phyloP scores from a whole-genome alignment of 345 rosid genomes.

The Bruguiera gymnorhiza region DNA sequence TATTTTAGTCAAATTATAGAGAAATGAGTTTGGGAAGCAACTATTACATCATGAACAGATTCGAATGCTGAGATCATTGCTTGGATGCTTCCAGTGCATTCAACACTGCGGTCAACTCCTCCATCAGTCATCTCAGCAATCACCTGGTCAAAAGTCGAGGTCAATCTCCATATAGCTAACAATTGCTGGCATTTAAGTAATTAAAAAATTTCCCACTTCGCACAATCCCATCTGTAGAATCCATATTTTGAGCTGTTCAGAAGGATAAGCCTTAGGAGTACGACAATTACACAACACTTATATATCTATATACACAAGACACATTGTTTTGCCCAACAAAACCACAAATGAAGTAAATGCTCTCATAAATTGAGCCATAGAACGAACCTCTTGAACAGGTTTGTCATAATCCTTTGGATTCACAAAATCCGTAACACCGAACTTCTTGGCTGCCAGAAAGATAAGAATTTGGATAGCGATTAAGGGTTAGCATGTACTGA shows the following conservation, averaged over 20 bases:
- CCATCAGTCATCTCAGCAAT: conserved; percentile 41
- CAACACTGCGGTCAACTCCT: conserved; percentile 43
- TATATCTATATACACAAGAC: not conserved
- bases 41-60: conserved; percentile 36
- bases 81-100: conserved; percentile 31
- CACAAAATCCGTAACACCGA: conserved; percentile 64
- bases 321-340: not conserved
- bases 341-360: too few relatives aligned
- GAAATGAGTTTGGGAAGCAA: not conserved
- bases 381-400: conserved; percentile 64
- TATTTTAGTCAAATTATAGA: not conserved
- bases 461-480: not conserved
- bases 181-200: not conserved
- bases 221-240: not conserved
- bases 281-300: too few relatives aligned
- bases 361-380: not conserved
- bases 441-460: conserved; percentile 52
- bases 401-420: conserved; percentile 63
- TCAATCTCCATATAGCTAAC: not conserved
- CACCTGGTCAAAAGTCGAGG: conserved; percentile 17
- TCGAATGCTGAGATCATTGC: conserved; percentile 40
- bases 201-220: not conserved
- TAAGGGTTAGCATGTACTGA: not conserved
- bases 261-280: not conserved
- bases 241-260: not conserved